These are phyloP conservation scores for Crithidia expoeki DNA, from an alignment of 208 protist species.

Conservation along the genomic window DNA sequence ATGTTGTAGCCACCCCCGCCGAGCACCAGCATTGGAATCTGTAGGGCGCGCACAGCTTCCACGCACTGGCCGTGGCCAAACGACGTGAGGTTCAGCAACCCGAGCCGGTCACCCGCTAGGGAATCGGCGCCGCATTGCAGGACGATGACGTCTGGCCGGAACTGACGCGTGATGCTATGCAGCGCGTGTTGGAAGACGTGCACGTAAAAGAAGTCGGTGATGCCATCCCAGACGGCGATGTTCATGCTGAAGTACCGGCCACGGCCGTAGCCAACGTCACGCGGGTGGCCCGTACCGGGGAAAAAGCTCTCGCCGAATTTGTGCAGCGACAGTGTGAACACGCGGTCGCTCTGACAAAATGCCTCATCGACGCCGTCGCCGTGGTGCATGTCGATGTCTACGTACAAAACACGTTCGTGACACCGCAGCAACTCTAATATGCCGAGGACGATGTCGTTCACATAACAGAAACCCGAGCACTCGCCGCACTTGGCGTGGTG, in stretches of 20 bases:
- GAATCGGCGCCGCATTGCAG: constrained; percentile 99
- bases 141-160: constrained; percentile 95
- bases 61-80: constrained; percentile 96
- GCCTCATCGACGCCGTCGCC: constrained; percentile 99
- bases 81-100: constrained; percentile 93
- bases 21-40: constrained; percentile 96
- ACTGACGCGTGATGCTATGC: constrained; percentile 50
- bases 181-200: constrained; percentile 82
- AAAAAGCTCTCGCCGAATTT: constrained; percentile 99
- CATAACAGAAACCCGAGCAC: constrained; percentile 99
- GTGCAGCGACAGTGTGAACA: constrained; percentile 99
- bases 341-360: constrained; percentile 99
- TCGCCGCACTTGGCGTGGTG: constrained; percentile 98
- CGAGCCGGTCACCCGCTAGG: constrained; percentile 97
- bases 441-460: constrained; percentile 99
- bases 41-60: constrained; percentile 91
- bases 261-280: constrained; percentile 79
- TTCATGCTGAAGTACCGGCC: constrained; percentile 91
- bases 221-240: constrained; percentile 87
- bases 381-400: constrained; percentile 99
- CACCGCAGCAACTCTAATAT: constrained; percentile 99
- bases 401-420: constrained; percentile 97
- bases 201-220: constrained; percentile 91
- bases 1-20: constrained; percentile 99
- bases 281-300: constrained; percentile 95